phyloP scores from a whole-genome alignment of 441 rosid genomes.

The Cnidoscolus chayamansa region DNA sequence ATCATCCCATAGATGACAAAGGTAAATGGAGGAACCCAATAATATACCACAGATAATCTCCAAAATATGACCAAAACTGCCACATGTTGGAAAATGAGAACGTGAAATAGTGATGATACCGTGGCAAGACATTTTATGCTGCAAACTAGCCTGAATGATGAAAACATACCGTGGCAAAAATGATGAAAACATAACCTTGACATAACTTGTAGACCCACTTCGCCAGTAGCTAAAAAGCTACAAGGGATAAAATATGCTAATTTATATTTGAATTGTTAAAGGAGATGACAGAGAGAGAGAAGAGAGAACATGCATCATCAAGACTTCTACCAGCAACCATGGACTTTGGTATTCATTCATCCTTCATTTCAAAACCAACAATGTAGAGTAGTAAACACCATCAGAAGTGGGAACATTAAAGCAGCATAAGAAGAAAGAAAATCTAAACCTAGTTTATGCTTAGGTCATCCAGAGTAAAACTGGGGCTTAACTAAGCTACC shows the following conservation, averaged over 20 bases:
- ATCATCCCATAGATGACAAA: constrained; percentile 24
- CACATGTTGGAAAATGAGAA: not conserved
- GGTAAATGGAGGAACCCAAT: constrained; percentile 12
- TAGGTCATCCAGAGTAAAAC: constrained; percentile 26
- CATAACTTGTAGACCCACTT: not conserved
- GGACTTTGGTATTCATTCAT: constrained; percentile 32
- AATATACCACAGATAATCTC: not conserved
- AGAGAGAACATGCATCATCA: constrained; percentile 17
- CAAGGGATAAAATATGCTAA: not conserved
- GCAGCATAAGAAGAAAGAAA: constrained; percentile 58
- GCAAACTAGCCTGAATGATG: too few species aligned
- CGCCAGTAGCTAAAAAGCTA: constrained; percentile 1
- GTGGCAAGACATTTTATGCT: not conserved
- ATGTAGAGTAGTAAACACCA: constrained; percentile 30
- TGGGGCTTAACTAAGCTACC: constrained; percentile 22
- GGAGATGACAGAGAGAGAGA: not conserved
- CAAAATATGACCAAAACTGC: not conserved
- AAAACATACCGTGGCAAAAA: too few species aligned
- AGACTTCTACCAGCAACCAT: constrained; percentile 41
- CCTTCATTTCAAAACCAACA: constrained; percentile 26
- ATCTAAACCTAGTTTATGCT: constrained; percentile 52
- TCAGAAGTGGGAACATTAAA: constrained; percentile 12
- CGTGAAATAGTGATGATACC: not conserved
- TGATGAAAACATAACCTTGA: not conserved
- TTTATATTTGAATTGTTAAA: not conserved